Evolutionary conservation across 2,329 filamentous ascomycete species (phyloP).

Genomic region (Cryphonectria carpinicola): DNA sequence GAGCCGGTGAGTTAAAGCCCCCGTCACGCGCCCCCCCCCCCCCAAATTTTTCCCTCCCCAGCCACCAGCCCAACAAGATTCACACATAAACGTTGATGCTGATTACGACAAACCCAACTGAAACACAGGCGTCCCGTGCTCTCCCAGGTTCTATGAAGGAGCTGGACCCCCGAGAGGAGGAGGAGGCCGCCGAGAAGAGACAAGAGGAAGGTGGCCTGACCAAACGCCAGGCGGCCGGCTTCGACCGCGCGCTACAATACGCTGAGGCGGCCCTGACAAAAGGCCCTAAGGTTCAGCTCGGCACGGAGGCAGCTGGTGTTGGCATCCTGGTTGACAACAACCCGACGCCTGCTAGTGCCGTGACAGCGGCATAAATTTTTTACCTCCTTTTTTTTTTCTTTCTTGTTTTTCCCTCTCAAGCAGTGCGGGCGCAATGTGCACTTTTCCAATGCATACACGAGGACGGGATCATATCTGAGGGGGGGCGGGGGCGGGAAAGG

Average conservation of each 20-base stretch:
- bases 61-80: too few species aligned
- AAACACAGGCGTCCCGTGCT: slow-evolving; percentile 26
- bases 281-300: slow-evolving; percentile 45
- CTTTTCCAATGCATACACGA: neutral
- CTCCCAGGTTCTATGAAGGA: slow-evolving; percentile 23
- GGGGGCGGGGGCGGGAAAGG: neutral
- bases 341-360: slow-evolving; percentile 28
- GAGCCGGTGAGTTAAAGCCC: slow-evolving; percentile 8
- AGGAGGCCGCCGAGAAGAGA: slow-evolving; percentile 18
- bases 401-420: neutral
- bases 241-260: slow-evolving; percentile 45
- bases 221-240: slow-evolving; percentile 45
- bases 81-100: neutral
- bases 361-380: neutral
- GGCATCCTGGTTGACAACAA: slow-evolving; percentile 46
- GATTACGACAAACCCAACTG: neutral
- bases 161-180: slow-evolving; percentile 24
- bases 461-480: neutral
- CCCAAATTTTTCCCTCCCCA: too few species aligned
- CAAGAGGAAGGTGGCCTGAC: slow-evolving; percentile 18
- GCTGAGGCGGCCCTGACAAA: slow-evolving; percentile 45
- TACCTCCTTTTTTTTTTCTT: neutral
- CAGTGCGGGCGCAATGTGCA: neutral
- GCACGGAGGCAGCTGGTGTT: slow-evolving; percentile 46
- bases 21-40: too few species aligned